Conservation (phyloP, 352 stramenopile genomes). For the Pilasporangium apinafurcum region DNA sequence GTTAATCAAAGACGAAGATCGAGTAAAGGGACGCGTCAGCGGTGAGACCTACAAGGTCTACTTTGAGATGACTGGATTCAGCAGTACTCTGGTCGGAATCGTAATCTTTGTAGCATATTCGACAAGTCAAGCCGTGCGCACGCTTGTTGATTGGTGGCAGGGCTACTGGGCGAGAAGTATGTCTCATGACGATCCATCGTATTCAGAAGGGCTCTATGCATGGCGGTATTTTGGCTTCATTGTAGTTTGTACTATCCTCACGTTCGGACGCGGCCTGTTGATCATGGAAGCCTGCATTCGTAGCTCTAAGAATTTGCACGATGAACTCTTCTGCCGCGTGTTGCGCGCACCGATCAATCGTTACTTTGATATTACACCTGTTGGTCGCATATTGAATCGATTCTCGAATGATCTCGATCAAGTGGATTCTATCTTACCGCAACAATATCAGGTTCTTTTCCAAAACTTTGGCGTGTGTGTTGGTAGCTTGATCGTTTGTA, state of each 20-base stretch:
- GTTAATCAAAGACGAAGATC: slow-evolving; percentile 23
- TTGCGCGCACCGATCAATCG: slow-evolving; percentile 42
- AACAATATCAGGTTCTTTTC: slow-evolving; percentile 32
- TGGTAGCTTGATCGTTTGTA: slow-evolving; percentile 26
- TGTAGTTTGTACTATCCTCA: slow-evolving; percentile 14
- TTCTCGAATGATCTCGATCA: slow-evolving; percentile 62
- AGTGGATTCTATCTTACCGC: slow-evolving; percentile 30
- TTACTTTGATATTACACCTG: slow-evolving; percentile 65
- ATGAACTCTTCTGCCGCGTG: slow-evolving; percentile 39
- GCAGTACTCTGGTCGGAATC: not conserved
- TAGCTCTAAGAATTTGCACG: slow-evolving; percentile 28
- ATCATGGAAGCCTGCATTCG: slow-evolving; percentile 35
- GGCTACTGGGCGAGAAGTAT: slow-evolving; percentile 19
- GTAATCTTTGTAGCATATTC: slow-evolving; percentile 7
- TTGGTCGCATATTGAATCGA: slow-evolving; percentile 63
- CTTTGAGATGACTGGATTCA: slow-evolving; percentile 5
- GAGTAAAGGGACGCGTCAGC: slow-evolving; percentile 20
- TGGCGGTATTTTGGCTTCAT: slow-evolving; percentile 39
- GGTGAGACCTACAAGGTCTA: slow-evolving; percentile 8
- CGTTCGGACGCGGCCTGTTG: slow-evolving; percentile 16
- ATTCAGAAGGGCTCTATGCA: slow-evolving; percentile 35
- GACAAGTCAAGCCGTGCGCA: slow-evolving; percentile 10
- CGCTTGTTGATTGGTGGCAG: slow-evolving; percentile 19
- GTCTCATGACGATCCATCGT: slow-evolving; percentile 6
- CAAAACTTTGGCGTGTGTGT: slow-evolving; percentile 21